Evolutionary conservation across 108 stramenopile species (phyloP).

Genomic region (Chaetoceros tenuissimus): DNA sequence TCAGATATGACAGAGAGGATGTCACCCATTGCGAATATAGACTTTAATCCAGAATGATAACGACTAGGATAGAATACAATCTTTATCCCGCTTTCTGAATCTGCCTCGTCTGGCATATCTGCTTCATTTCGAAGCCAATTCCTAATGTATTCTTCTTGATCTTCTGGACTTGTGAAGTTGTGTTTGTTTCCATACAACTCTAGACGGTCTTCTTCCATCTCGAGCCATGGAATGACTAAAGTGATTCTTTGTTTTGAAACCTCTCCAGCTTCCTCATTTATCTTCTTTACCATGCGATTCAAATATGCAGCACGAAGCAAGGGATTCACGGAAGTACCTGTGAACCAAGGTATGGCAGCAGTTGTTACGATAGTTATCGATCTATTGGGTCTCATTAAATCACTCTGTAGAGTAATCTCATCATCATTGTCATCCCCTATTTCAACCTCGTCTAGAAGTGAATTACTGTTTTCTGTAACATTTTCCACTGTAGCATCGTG

Average conservation of each 20-base stretch:
- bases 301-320: constrained; percentile 79
- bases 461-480: not conserved
- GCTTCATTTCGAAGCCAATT: constrained; percentile 60
- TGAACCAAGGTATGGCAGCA: constrained; percentile 80
- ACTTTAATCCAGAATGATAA: constrained; percentile 56
- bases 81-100: constrained; percentile 24
- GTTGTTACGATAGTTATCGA: constrained; percentile 76
- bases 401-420: constrained; percentile 52
- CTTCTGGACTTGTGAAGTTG: constrained; percentile 40
- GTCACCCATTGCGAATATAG: constrained; percentile 83
- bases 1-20: constrained; percentile 34
- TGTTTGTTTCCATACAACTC: constrained; percentile 36
- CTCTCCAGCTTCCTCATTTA: constrained; percentile 10
- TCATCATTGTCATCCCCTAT: constrained; percentile 21
- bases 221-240: constrained; percentile 83
- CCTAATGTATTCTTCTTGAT: constrained; percentile 69
- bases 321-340: constrained; percentile 84
- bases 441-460: not conserved
- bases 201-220: constrained; percentile 58
- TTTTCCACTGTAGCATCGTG: constrained; percentile 40
- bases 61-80: constrained; percentile 70
- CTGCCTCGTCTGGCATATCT: constrained; percentile 54
- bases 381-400: constrained; percentile 43
- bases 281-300: constrained; percentile 20
- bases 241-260: constrained; percentile 39